Conservation (phyloP, 2,329 filamentous ascomycete genomes). For the Thelonectria discophora region DNA sequence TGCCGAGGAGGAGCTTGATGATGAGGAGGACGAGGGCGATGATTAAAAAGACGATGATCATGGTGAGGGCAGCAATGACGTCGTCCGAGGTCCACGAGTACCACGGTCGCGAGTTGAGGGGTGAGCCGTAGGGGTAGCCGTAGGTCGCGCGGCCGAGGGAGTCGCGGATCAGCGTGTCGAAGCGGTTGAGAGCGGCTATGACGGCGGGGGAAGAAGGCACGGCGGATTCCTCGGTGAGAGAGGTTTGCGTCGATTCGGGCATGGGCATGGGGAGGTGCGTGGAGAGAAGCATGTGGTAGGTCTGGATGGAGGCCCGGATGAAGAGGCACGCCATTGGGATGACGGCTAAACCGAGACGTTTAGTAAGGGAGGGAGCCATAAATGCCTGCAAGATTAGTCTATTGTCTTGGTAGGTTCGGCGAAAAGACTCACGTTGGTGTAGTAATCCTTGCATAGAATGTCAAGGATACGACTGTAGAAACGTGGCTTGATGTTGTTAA, state of each 20-base stretch:
- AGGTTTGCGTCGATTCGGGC: conserved; percentile 70
- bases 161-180: conserved; percentile 78
- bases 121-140: conserved; percentile 59
- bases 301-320: conserved; percentile 92
- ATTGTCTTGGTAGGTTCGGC: background rate
- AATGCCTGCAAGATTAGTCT: conserved; percentile 70
- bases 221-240: conserved; percentile 70
- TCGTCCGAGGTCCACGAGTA: conserved; percentile 74
- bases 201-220: conserved; percentile 76
- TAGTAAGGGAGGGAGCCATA: conserved; percentile 86
- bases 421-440: conserved; percentile 75
- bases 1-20: conserved; percentile 85
- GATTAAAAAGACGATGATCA: conserved; percentile 85
- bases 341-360: conserved; percentile 87
- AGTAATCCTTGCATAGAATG: conserved; percentile 96
- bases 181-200: conserved; percentile 78
- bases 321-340: conserved; percentile 95
- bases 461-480: conserved; percentile 93
- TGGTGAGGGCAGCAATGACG: conserved; percentile 78
- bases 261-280: conserved; percentile 82
- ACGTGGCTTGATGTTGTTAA: conserved; percentile 93
- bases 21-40: conserved; percentile 86
- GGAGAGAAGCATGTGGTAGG: conserved; percentile 97
- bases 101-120: conserved; percentile 54
- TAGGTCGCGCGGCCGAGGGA: conserved; percentile 80